Evolutionary conservation across 176 grass and related monocot species (phyloP).

Genomic region (Aechmea fasciata): DNA sequence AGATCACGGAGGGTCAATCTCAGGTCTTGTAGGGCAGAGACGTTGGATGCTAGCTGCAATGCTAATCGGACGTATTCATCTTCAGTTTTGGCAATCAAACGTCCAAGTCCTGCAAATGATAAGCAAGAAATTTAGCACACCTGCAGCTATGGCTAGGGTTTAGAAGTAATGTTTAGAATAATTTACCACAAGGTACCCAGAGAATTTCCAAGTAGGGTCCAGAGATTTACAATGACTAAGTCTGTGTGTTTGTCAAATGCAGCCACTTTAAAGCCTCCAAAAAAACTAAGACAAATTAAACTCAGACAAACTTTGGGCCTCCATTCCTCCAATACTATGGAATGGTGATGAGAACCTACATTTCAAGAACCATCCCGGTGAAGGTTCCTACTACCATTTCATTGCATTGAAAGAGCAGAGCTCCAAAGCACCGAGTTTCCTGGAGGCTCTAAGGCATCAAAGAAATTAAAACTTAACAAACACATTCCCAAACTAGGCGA

Average conservation of each 20-base stretch:
- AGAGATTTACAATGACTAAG: not conserved
- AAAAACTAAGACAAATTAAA: no score
- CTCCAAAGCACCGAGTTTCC: no score
- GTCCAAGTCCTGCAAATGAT: conserved; percentile 38
- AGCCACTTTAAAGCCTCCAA: no score
- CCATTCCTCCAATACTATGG: no score
- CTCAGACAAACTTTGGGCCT: no score
- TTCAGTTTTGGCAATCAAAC: conserved; percentile 58
- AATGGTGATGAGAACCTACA: no score
- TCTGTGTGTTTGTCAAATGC: not conserved
- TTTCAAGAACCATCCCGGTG: no score
- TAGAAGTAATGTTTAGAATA: not conserved
- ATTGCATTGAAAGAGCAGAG: no score
- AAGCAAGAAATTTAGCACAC: not conserved
- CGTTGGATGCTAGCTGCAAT: conserved; percentile 67
- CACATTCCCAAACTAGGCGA: no score
- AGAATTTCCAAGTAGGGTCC: not conserved
- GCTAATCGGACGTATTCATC: conserved; percentile 66
- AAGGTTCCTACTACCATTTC: no score
- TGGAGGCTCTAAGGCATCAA: no score
- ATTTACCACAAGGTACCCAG: conserved; percentile 4
- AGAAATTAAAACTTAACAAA: no score
- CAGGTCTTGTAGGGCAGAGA: conserved; percentile 62
- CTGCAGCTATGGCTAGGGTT: not conserved
- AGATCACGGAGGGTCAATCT: conserved; percentile 67